Evolutionary conservation across 805 yeast genomes (phyloP).

Genomic region (Candida oleophila): DNA sequence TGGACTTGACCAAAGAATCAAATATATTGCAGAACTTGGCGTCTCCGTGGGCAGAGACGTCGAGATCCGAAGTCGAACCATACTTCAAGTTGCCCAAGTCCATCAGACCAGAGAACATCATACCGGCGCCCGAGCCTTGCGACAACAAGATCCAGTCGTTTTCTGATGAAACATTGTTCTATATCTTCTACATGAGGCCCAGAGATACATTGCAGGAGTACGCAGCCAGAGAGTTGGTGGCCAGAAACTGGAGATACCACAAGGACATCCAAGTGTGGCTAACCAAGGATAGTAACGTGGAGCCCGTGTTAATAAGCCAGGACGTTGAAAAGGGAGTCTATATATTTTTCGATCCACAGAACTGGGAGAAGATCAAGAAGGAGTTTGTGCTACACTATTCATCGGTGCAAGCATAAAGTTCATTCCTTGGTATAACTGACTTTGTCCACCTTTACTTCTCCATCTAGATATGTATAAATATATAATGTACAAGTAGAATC

Average conservation of each 20-base stretch:
- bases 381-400: slow-evolving; percentile 56
- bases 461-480: slow-evolving; percentile 77
- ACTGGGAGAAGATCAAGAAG: slow-evolving; percentile 90
- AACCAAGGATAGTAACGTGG: slow-evolving; percentile 87
- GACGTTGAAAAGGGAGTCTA: slow-evolving; percentile 92
- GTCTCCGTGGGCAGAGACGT: slow-evolving; percentile 94
- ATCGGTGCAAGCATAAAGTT: slow-evolving; percentile 26
- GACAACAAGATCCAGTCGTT: slow-evolving; percentile 57
- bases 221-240: slow-evolving; percentile 86
- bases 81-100: slow-evolving; percentile 60
- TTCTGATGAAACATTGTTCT: slow-evolving; percentile 90
- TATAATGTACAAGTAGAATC: slow-evolving; percentile 76
- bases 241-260: slow-evolving; percentile 96
- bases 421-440: slow-evolving; percentile 43
- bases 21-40: slow-evolving; percentile 66
- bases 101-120: slow-evolving; percentile 29
- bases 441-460: slow-evolving; percentile 89
- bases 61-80: slow-evolving; percentile 89
- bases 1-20: slow-evolving; percentile 51
- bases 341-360: slow-evolving; percentile 90
- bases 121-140: slow-evolving; percentile 42
- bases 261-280: slow-evolving; percentile 95
- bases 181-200: slow-evolving; percentile 90
- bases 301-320: slow-evolving; percentile 75
- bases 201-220: slow-evolving; percentile 90